These are phyloP conservation scores for Pyrus pyrifolia DNA, from an alignment of 306 rosid species.

Conservation along the genomic window DNA sequence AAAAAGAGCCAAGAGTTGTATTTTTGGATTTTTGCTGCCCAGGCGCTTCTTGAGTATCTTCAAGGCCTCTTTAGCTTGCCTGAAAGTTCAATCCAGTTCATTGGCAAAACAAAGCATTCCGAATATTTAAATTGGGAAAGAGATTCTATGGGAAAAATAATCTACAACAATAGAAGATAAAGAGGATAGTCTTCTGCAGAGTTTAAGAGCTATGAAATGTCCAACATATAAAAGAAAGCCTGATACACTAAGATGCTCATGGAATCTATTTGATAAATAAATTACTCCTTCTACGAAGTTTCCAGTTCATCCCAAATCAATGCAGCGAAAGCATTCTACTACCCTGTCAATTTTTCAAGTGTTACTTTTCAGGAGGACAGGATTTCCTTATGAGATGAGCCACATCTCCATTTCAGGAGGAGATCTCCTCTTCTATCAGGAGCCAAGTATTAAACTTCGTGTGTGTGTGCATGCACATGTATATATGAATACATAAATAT, in stretches of 20 bases:
- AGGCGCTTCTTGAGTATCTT: conserved; percentile 88
- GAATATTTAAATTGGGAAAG: not conserved
- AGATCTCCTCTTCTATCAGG: not conserved
- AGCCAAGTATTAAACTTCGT: not conserved
- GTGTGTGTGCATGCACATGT: not conserved
- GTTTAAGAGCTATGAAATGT: not conserved
- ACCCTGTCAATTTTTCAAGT: not conserved
- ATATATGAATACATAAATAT: not conserved
- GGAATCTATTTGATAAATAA: not conserved
- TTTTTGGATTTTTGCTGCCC: conserved; percentile 67
- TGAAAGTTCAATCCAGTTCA: conserved; percentile 33
- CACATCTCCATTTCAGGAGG: not conserved
- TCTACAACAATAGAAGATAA: not conserved
- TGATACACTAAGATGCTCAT: not conserved
- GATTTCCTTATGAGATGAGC: not conserved
- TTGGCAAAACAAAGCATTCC: conserved; percentile 14
- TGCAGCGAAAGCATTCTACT: not conserved
- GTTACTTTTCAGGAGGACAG: not conserved
- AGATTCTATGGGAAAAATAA: not conserved
- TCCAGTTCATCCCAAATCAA: not conserved
- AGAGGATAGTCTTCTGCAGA: not conserved
- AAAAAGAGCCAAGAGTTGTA: conserved; percentile 86
- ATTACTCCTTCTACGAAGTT: not conserved
- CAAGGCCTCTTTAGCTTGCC: conserved; percentile 96
- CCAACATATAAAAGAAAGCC: not conserved